Percentiles rank a stretch among this genome's conserved stretches.
Conservation (phyloP, 73 alveolate genomes). For the Durusdinium trenchii region DNA sequence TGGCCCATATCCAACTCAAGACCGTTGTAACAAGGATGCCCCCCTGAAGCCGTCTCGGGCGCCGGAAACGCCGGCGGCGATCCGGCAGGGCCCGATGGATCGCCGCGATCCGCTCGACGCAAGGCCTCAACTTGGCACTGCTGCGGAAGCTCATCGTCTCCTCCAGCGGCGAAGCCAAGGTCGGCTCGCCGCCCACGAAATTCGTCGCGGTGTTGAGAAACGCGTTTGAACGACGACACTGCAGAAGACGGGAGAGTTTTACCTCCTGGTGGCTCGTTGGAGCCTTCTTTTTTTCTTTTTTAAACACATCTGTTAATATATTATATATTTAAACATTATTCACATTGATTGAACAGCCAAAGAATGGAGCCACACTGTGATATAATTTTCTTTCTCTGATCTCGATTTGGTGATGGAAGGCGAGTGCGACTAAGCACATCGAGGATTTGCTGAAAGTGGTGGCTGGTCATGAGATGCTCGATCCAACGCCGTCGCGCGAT, state of each 20-base stretch:
- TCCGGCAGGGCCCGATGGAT: too few species aligned
- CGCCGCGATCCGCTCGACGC: conserved; percentile 21
- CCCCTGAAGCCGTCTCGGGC: too few species aligned
- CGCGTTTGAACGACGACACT: too few species aligned
- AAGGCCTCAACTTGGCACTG: conserved; percentile 87
- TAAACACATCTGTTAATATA: too few species aligned
- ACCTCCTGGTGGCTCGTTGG: neutral
- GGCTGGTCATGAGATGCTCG: conserved; percentile 54
- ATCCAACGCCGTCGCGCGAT: neutral
- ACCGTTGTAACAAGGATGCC: too few species aligned
- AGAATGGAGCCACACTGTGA: too few species aligned
- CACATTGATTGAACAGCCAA: too few species aligned
- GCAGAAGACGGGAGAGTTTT: neutral
- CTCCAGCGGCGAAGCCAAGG: conserved; percentile 81
- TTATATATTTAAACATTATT: too few species aligned
- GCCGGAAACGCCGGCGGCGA: too few species aligned
- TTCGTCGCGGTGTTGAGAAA: too few species aligned
- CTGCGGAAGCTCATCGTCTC: conserved; percentile 87
- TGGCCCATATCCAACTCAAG: too few species aligned
- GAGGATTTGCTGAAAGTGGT: conserved; percentile 57
- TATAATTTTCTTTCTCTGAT: neutral
- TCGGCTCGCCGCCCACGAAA: too few species aligned
- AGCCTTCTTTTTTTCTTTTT: neutral
- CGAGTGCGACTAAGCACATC: conserved; percentile 26
- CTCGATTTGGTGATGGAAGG: neutral